Evolutionary conservation across 2,329 filamentous ascomycete species (phyloP).

Genomic region (Fusarium beomiforme): DNA sequence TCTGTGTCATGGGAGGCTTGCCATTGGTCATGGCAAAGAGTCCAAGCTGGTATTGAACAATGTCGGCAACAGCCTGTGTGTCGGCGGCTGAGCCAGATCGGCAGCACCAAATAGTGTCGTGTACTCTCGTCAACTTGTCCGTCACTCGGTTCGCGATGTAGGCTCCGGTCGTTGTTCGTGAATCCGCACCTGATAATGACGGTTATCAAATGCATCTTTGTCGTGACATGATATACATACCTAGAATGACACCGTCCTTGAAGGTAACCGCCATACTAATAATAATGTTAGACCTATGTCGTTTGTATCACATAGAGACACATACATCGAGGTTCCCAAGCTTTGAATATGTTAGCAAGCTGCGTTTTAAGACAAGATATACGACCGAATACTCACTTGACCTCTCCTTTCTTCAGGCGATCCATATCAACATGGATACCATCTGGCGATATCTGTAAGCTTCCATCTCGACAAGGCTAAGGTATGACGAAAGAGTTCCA

Average conservation of each 20-base stretch:
- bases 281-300: constrained; percentile 40
- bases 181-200: constrained; percentile 77
- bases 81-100: constrained; percentile 97
- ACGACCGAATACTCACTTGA: constrained; percentile 76
- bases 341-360: constrained; percentile 60
- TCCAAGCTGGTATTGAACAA: constrained; percentile 95
- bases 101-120: constrained; percentile 99
- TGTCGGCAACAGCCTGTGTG: constrained; percentile 97
- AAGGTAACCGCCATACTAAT: constrained; percentile 97
- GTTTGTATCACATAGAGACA: constrained; percentile 37
- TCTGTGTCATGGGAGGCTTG: constrained; percentile 92
- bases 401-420: constrained; percentile 96
- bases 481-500: constrained; percentile 36
- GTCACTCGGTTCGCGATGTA: constrained; percentile 99
- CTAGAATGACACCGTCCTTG: constrained; percentile 96
- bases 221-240: constrained; percentile 52
- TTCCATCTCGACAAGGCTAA: constrained; percentile 27
- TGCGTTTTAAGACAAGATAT: background rate
- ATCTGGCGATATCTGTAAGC: constrained; percentile 67
- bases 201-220: constrained; percentile 20
- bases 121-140: constrained; percentile 97
- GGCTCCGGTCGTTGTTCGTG: constrained; percentile 94
- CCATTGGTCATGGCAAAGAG: constrained; percentile 92
- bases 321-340: constrained; percentile 96
- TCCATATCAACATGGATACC: constrained; percentile 99